phyloP scores from a whole-genome alignment of 2,329 filamentous ascomycete genomes.

The Lachnellula cervina region DNA sequence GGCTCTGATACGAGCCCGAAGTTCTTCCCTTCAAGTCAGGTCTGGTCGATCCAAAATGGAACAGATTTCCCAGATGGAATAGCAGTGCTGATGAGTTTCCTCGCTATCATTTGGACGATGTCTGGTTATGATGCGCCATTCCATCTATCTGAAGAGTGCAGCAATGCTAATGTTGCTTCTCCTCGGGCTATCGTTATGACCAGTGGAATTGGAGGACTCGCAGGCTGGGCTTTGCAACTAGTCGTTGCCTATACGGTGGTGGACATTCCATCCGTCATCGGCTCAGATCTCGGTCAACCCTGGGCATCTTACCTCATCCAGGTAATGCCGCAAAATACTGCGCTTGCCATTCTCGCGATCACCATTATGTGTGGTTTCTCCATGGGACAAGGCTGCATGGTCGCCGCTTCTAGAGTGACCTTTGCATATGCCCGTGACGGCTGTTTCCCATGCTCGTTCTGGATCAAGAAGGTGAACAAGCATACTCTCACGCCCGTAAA shows the following conservation, averaged over 20 bases:
- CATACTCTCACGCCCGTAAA: slow-evolving; percentile 60
- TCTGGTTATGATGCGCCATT: slow-evolving; percentile 64
- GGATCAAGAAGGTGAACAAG: slow-evolving; percentile 55
- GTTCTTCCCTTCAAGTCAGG: slow-evolving; percentile 52
- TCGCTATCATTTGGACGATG: slow-evolving; percentile 67
- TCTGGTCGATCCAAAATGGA: slow-evolving; percentile 64
- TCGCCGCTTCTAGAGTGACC: slow-evolving; percentile 57
- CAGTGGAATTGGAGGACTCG: slow-evolving; percentile 57
- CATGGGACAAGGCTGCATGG: slow-evolving; percentile 69
- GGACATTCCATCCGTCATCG: slow-evolving; percentile 51
- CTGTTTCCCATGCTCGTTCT: slow-evolving; percentile 55
- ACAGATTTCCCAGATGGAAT: slow-evolving; percentile 65
- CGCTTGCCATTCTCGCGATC: slow-evolving; percentile 53
- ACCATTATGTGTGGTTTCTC: slow-evolving; percentile 63
- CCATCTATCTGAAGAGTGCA: slow-evolving; percentile 71
- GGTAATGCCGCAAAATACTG: slow-evolving; percentile 53
- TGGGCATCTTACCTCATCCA: slow-evolving; percentile 66
- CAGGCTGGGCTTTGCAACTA: slow-evolving; percentile 70
- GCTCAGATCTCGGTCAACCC: slow-evolving; percentile 60
- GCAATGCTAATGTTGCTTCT: slow-evolving; percentile 65
- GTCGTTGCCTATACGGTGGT: slow-evolving; percentile 65
- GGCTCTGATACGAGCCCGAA: slow-evolving; percentile 45
- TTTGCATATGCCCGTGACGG: slow-evolving; percentile 67
- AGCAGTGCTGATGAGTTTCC: slow-evolving; percentile 66
- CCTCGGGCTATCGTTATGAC: slow-evolving; percentile 70